Evolutionary conservation across 73 alveolate species (phyloP), one percentile per base, ranked within the genome.

Genomic region (Paramecium octaurelia): DNA sequence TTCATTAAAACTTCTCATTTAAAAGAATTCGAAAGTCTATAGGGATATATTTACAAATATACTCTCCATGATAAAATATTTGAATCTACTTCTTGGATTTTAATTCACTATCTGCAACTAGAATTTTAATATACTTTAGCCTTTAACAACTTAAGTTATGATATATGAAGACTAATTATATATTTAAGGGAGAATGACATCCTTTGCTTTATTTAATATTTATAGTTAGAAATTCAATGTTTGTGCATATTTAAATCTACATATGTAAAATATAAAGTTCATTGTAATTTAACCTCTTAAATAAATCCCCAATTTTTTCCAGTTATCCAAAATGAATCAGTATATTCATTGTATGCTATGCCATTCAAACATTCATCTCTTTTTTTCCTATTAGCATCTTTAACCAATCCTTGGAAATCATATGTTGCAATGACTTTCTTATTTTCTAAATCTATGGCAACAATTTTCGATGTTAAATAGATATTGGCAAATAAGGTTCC

Each of bases 281-380:
- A 80, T 4, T 14, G 11, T 29, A 80, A 80, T 80, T 46, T 80
- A 46, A 80, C 91, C 46, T 80, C 91, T 23, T 42, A 44, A 80
- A 80, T 44, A 80, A 31, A 80, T 80, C 64, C 64, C 91, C 91
- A 80, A 44, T 44, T 31, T 24, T 80, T 80, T 2, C 91, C 91
- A 12, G 91, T 80, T 16, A 80, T n/a, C 70, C 70, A 80, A 46
- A 80, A 80, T 40, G 91, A 40, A 43, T 80, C 73, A 12, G 91
- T 43, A 42, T 44, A 24, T 80, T 80, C 4, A 80, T 40, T 42
- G 2, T 80, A 80, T 20, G 91, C 91, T 3, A 80, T 80, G 0
- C 91, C 91, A 80, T 80, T 80, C 48, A 80, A 48, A 46, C 91
- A 80, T 27, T 80, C 91, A 31, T 42, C 91, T 38, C 42, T 18